Base-by-base conservation (phyloP, 2,329 filamentous ascomycete species). In the Plenodomus lindquistii region DNA sequence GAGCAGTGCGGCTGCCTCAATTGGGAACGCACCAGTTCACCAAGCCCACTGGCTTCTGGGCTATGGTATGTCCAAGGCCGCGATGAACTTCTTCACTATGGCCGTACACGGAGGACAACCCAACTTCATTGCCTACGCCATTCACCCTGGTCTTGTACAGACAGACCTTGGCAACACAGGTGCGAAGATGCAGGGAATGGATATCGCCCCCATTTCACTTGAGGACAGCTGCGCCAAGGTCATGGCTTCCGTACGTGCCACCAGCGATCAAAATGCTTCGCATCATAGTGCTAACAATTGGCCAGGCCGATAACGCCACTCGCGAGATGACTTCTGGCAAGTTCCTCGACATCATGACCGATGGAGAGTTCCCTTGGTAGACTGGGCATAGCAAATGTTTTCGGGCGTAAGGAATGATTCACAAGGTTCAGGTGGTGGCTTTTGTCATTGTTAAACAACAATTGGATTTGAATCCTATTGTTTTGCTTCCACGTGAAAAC, bases 131-230 rank as follows among this genome's bases (percentile, higher is more conserved):
- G n/a, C 15, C 10, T 39, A 17, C n/a, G 36, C 36, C 36, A 17
- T 37, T 20, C n/a, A 20, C 36, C 4, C 15, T 44, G 18, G 42
- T 35, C 31, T 35, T 15, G 57, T 58, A 18, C 44, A 53, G 43
- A 60, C 55, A 1, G 57, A 60, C 17, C 41, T 60, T 38, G 50
- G 50, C 13, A 42, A 45, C 18, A 17, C 8, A 24, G 53, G 39
- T 5, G 48, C 44, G 2, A 41, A 42, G 19, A n/a, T n/a, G 35
- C 16, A 43, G 1, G 54, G 46, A 13, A 34, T 53, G 45, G 45
- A 50, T 3, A 41, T 40, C 16, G 50, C 52, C 4, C 29, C 24
- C n/a, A 41, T 55, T 4, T 48, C 39, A n/a, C 29, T 61, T 6
- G 51, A 59, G 13, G 46, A 44, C 31, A 35, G 31, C 22, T 21